Evolutionary conservation across 2,329 filamentous ascomycete species (phyloP).

Genomic region (Paraconiothyrium brasiliense): DNA sequence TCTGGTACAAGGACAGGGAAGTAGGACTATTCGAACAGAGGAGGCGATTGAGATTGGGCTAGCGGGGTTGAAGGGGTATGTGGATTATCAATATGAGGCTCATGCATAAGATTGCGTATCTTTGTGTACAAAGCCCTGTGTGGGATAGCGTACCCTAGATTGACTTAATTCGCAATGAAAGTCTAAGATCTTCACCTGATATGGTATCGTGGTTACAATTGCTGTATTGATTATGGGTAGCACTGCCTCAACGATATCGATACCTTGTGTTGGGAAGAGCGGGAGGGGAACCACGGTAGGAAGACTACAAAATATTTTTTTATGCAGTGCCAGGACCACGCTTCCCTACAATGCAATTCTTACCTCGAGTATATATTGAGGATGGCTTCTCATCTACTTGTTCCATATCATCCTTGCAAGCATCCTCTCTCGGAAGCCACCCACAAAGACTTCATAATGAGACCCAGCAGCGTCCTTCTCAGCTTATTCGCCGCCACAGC

Average conservation of each 20-base stretch:
- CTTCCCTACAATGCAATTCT: not conserved
- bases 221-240: too few species aligned
- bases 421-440: not conserved
- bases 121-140: too few species aligned
- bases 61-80: conserved; percentile 67
- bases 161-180: too few species aligned
- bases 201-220: too few species aligned
- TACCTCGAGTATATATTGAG: not conserved
- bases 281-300: too few species aligned
- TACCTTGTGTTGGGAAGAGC: not conserved
- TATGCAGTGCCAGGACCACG: too few species aligned
- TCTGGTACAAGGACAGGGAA: conserved; percentile 80
- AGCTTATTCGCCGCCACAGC: not conserved
- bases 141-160: too few species aligned
- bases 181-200: too few species aligned
- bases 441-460: not conserved
- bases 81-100: conserved; percentile 28
- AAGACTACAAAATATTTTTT: too few species aligned
- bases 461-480: not conserved
- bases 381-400: not conserved
- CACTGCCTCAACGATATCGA: too few species aligned
- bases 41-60: conserved; percentile 83
- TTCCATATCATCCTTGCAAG: not conserved
- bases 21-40: conserved; percentile 82
- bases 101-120: not conserved